Evolutionary conservation across 202 grass and related monocot genomes (phyloP), one percentile per base, ranked within the genome.

Genomic region (Dendrocalamus latiflorus): DNA sequence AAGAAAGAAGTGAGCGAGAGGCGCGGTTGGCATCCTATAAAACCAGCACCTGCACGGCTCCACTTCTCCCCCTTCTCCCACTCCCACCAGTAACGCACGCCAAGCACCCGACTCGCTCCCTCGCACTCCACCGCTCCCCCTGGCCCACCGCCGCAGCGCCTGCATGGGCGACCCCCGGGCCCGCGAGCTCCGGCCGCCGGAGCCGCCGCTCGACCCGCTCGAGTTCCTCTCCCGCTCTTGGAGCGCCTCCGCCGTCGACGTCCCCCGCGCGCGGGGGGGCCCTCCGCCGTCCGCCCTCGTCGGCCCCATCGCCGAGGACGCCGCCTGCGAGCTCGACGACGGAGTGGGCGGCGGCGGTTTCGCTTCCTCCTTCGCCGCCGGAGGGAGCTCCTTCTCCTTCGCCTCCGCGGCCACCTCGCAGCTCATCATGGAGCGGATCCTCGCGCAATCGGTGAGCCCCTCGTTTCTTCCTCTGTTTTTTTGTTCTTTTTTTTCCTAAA

Each of bases 341-440:
- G 77, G 55, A 44, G 43, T 44, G 1, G 47, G 1, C 22, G 16
- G 34, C 1, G 43, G 11, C 12, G 43, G 43, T 44, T 49, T 18
- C n/a, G 64, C 33, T 12, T 77, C 63, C 6, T 5, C 36, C 30
- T 16, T 68, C 51, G 79, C 75, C 17, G 85, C 90, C 17, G 81
- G 88, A 0, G 90, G 93, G 1, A 99, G 92, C 89, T 88, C 97
- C 67, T 99, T 97, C 91, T 91, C 97, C 78, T 99, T 97, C 81
- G 97, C 97, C 26, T 99, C 91, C 20, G 92, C 97, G 0, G 88
- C 93, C 72, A 99, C 97, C 53, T 99, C 97, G 66, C 97, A 99
- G 88, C 90, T 99, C 75, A 92, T 99, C 87, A 99, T 99, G 93
- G 97, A 99, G 81, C 85, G 97, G 76, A 99, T 99, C 89, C 89